Base-by-base conservation (phyloP, 345 rosid genomes). In the Melaleuca alternifolia region DNA sequence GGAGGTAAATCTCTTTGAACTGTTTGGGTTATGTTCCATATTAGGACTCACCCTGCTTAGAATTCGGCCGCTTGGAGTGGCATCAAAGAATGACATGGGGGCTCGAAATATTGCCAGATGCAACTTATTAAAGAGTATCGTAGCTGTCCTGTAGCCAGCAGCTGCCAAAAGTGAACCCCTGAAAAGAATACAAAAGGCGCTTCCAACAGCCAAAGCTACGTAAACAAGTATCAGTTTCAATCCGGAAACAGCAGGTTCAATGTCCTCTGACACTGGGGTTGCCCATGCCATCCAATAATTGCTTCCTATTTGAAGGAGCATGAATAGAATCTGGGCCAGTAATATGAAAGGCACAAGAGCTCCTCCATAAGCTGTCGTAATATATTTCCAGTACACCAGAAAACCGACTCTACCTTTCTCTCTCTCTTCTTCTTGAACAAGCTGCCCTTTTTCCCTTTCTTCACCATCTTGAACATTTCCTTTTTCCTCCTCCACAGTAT, bases 251-350 rank as follows among this genome's bases (percentile, higher is more conserved):
- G 85, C 54, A 79, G 94, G 92, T 84, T 93, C 91, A 16, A 84
- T 87, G 83, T 91, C 95, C 84, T 91, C 89, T 4, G 96, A 90
- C 50, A 91, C 92, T 3, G 94, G 95, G 86, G 94, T 91, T 86
- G 92, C 96, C 94, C 92, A 93, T 24, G 99, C 92, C 94, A 95
- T 95, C 99, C 98, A 95, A 88, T 93, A 94, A 87, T 93, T 94
- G 94, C 95, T 93, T 30, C 93, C 93, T 41, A 95, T 93, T 88
- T 92, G 92, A 86, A 94, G 93, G 51, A 89, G 33, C 91, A 91
- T 94, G 88, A 93, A 94, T 71, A 92, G 84, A 86, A 92, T 87
- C n/a, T 92, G 94, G 8, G 91, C 92, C 7, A 94, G 77, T 84
- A 96, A 82, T 88, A 93, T 92, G 37, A 95, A 52, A 30, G 98